These are phyloP conservation scores for Coffea eugenioides DNA, from an alignment of 257 asterid species.

Conservation along the genomic window DNA sequence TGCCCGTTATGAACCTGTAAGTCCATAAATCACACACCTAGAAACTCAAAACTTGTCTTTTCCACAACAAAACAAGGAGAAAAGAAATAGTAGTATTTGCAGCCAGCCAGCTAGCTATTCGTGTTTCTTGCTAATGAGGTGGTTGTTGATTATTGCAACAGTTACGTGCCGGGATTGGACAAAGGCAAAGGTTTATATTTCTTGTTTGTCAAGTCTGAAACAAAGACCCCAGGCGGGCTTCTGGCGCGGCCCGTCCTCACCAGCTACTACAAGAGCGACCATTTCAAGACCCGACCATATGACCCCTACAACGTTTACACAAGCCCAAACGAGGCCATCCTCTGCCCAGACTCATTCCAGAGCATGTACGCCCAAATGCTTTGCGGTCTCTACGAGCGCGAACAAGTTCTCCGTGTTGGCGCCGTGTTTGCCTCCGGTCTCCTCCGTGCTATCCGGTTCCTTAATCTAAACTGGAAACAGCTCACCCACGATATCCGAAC, in stretches of 20 bases:
- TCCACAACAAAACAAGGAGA: too few relatives aligned
- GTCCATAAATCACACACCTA: slow-evolving; percentile 11
- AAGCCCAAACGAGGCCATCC: slow-evolving; percentile 89
- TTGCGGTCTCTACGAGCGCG: slow-evolving; percentile 85
- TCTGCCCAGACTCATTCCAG: slow-evolving; percentile 88
- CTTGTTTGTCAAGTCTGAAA: slow-evolving; percentile 78
- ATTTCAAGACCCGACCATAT: slow-evolving; percentile 86
- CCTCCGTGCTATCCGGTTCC: slow-evolving; percentile 93
- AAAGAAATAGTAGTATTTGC: too few relatives aligned
- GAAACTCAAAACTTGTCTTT: neutral
- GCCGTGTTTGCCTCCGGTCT: slow-evolving; percentile 97
- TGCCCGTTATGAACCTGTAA: slow-evolving; percentile 98
- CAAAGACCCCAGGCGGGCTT: slow-evolving; percentile 90
- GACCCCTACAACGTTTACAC: slow-evolving; percentile 97
- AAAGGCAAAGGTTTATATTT: slow-evolving; percentile 93
- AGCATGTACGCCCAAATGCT: slow-evolving; percentile 98
- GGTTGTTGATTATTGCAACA: slow-evolving; percentile 36
- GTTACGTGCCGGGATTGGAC: slow-evolving; percentile 88
- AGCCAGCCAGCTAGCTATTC: neutral
- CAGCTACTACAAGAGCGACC: slow-evolving; percentile 96
- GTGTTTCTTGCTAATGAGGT: neutral
- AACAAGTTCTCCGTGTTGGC: slow-evolving; percentile 87
- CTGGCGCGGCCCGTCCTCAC: slow-evolving; percentile 93
- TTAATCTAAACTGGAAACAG: slow-evolving; percentile 75
- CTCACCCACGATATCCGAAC: slow-evolving; percentile 60